These are phyloP conservation scores for Trifolium dubium DNA, from an alignment of 306 rosid species.

Conservation along the genomic window DNA sequence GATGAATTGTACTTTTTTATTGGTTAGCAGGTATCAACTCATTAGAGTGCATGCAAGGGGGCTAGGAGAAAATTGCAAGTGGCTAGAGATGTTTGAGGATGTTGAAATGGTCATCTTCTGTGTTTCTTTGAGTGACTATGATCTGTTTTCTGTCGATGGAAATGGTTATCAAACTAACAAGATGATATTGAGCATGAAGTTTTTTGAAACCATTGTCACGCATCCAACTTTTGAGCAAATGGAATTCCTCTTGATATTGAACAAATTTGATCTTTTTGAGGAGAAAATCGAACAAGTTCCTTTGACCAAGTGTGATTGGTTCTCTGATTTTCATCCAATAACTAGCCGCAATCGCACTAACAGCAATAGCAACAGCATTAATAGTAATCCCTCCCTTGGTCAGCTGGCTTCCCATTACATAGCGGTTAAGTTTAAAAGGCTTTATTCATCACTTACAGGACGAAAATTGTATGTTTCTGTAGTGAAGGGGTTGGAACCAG, in stretches of 20 bases:
- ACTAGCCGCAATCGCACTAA: slow-evolving; percentile 65
- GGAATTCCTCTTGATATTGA: slow-evolving; percentile 89
- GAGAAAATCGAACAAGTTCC: slow-evolving; percentile 81
- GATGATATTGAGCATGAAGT: slow-evolving; percentile 76
- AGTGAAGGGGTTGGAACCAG: slow-evolving; percentile 85
- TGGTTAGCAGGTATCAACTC: slow-evolving; percentile 53
- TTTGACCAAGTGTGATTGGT: slow-evolving; percentile 85
- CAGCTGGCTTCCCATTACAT: slow-evolving; percentile 80
- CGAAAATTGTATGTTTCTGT: slow-evolving; percentile 74
- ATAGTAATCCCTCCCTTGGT: slow-evolving; percentile 77
- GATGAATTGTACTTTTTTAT: slow-evolving; percentile 20
- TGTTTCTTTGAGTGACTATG: slow-evolving; percentile 87
- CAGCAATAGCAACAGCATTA: slow-evolving; percentile 75
- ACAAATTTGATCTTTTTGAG: slow-evolving; percentile 84
- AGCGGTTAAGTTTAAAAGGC: slow-evolving; percentile 90
- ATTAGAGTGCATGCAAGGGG: slow-evolving; percentile 58
- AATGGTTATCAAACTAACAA: slow-evolving; percentile 72
- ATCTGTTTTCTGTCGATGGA: slow-evolving; percentile 68
- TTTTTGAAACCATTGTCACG: slow-evolving; percentile 81
- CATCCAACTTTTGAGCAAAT: slow-evolving; percentile 91
- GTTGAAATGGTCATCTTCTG: slow-evolving; percentile 90
- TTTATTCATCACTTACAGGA: slow-evolving; percentile 78
- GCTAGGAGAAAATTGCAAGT: slow-evolving; percentile 90
- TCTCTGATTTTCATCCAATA: slow-evolving; percentile 81
- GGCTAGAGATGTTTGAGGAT: slow-evolving; percentile 99